Base-by-base conservation (phyloP, 2,329 filamentous ascomycete species). In the Aciculosporium take region DNA sequence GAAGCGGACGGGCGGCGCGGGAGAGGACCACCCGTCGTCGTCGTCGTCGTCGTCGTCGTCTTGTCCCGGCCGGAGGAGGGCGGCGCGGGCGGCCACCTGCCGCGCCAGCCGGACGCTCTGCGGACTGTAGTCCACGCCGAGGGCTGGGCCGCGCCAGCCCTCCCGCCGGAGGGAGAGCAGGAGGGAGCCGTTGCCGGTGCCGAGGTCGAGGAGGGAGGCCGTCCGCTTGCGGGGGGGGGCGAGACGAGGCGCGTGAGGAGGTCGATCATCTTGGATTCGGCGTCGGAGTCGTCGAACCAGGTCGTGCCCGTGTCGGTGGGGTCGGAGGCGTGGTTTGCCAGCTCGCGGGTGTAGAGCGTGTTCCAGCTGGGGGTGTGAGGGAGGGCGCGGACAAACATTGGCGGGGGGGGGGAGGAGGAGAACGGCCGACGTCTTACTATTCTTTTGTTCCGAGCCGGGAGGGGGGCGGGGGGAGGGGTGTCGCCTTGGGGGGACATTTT, bases 281-380 rank as follows among this genome's bases (percentile, higher is more conserved):
- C 91, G 55, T 82, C 78, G 25, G 86, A 84, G 64, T 96, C 91
- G 58, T 87, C 82, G 71, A 98, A 98, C 91, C 91, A 98, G 53
- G 91, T 79, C 24, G 87, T 94, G 50, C 89, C 89, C 45, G 81
- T 81, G 66, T 94, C 84, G 43, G 73, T 63, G 8, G 84, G 76
- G 63, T 93, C 77, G 47, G 73, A 60, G 41, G 74, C 64, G 60
- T 88, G 76, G 63, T 91, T 89, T 45, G 65, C 58, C 40, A 86
- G 68, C 60, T 91, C 82, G 49, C 67, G 71, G 1, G 69, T 66
- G 67, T 93, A 91, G 48, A 85, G 74, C 17, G 64, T 65, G 60
- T 89, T 79, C 83, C 83, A 88, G 64, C 83, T 88, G 45, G 29
- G 2, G 12, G 4, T n/a, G 25, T n/a, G 35, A 17, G 1, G 25